A percentile compares a stretch with the other conserved stretches of the same genome.
phyloP scores from a whole-genome alignment of 2,329 filamentous ascomycete species.

The Colletotrichum tofieldiae region DNA sequence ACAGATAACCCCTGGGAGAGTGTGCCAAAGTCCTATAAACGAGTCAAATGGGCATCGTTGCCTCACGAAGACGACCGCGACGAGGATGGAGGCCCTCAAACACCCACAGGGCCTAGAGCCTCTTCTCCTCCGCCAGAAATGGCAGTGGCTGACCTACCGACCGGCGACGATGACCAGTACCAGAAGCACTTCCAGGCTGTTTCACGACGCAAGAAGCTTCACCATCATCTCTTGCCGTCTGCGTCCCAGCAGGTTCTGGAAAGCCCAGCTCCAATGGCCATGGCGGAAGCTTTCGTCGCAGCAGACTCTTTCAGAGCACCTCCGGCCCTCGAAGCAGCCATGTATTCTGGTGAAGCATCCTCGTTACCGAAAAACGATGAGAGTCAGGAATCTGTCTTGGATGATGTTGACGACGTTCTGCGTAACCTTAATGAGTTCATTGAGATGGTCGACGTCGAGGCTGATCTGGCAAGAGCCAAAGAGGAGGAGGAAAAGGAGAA shows the following conservation, averaged over 20 bases:
- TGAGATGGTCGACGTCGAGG: slow-evolving; percentile 55
- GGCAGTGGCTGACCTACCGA: slow-evolving; percentile 53
- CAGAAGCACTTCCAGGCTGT: slow-evolving; percentile 64
- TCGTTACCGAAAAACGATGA: slow-evolving; percentile 24
- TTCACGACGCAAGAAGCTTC: slow-evolving; percentile 53
- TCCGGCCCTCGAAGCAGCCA: slow-evolving; percentile 33
- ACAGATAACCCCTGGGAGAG: slow-evolving; percentile 53
- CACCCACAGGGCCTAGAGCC: slow-evolving; percentile 14
- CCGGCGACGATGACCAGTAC: slow-evolving; percentile 57
- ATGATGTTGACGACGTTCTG: slow-evolving; percentile 64
- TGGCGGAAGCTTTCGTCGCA: slow-evolving; percentile 66
- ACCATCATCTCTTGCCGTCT: slow-evolving; percentile 57
- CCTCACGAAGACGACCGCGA: slow-evolving; percentile 48
- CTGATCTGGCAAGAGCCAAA: slow-evolving; percentile 45
- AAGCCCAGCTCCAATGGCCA: slow-evolving; percentile 61
- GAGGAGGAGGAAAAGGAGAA: slow-evolving; percentile 21
- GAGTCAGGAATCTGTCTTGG: slow-evolving; percentile 48
- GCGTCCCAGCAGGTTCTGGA: slow-evolving; percentile 58
- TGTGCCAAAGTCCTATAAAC: slow-evolving; percentile 46
- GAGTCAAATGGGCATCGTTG: slow-evolving; percentile 57
- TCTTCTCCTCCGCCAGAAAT: slow-evolving; percentile 62
- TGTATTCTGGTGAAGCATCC: slow-evolving; percentile 12
- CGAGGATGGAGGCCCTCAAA: slow-evolving; percentile 37
- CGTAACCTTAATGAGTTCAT: slow-evolving; percentile 63
- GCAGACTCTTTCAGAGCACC: slow-evolving; percentile 53